Conservation (phyloP, 192 early-diverging fungal species). For the Coemansia sp. region DNA sequence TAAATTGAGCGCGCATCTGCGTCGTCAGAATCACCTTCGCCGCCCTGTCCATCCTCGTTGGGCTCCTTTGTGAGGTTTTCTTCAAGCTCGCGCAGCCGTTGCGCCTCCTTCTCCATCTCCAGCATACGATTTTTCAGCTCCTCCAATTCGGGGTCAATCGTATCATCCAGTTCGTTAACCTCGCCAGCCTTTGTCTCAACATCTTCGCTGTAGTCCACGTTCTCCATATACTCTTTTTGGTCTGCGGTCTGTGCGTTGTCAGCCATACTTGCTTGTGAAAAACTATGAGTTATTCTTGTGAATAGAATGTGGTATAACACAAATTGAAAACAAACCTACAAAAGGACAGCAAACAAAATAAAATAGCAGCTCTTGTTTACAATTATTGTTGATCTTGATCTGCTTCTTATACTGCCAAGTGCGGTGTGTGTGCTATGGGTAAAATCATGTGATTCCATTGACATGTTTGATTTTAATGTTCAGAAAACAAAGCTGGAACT, state of each 20-base stretch:
- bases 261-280: neutral
- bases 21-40: conserved; percentile 27
- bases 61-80: conserved; percentile 44
- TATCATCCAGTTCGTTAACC: conserved; percentile 9
- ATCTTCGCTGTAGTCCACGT: conserved; percentile 25
- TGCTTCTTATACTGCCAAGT: too few species aligned
- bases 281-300: too few species aligned
- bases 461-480: too few species aligned
- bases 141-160: conserved; percentile 41
- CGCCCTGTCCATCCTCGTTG: conserved; percentile 13
- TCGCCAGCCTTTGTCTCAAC: conserved; percentile 10
- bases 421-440: too few species aligned
- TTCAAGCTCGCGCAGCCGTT: conserved; percentile 48
- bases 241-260: conserved; percentile 7
- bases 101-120: conserved; percentile 54
- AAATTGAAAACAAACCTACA: too few species aligned
- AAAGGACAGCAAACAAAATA: too few species aligned
- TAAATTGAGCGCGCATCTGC: conserved; percentile 88
- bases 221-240: conserved; percentile 16
- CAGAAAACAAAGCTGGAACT: too few species aligned
- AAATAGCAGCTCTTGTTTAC: too few species aligned
- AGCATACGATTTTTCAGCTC: conserved; percentile 47
- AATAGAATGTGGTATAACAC: too few species aligned
- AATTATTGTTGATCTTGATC: too few species aligned
- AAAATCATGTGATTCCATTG: too few species aligned